A percentile compares a stretch with the other conserved stretches of the same genome.
Evolutionary conservation across 805 yeast genomes (phyloP).

Genomic region (Candida alai): DNA sequence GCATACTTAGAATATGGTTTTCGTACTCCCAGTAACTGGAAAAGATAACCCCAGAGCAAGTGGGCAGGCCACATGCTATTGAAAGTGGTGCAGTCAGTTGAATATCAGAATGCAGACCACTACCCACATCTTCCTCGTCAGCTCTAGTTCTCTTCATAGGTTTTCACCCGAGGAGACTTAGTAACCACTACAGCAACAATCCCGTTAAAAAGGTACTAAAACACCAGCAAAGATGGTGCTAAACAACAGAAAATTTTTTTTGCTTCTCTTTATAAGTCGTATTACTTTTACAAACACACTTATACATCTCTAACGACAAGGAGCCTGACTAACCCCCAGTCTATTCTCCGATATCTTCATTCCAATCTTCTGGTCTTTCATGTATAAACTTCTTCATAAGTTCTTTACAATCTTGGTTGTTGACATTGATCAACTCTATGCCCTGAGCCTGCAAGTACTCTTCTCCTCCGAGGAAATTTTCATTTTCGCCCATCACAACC

Average conservation of each 20-base stretch:
- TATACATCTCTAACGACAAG: no score
- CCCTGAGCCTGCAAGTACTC: slow-evolving; percentile 64
- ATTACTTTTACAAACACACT: background rate
- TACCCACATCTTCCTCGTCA: slow-evolving; percentile 1
- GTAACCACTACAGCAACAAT: no score
- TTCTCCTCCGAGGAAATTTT: slow-evolving; percentile 80
- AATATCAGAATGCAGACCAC: background rate
- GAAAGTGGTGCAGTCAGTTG: background rate
- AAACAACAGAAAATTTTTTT: no score
- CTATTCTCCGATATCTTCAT: slow-evolving; percentile 66
- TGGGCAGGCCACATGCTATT: slow-evolving; percentile 8
- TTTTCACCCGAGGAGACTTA: no score
- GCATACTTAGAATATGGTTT: slow-evolving; percentile 21
- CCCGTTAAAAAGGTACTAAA: no score
- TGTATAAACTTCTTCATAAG: slow-evolving; percentile 76
- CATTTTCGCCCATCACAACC: slow-evolving; percentile 86
- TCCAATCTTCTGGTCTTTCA: slow-evolving; percentile 77
- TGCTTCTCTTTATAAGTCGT: background rate
- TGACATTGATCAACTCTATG: slow-evolving; percentile 62
- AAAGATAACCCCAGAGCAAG: slow-evolving; percentile 9
- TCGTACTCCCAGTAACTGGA: slow-evolving; percentile 17
- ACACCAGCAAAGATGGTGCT: no score
- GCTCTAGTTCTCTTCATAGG: slow-evolving; percentile 8
- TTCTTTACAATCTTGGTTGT: slow-evolving; percentile 58
- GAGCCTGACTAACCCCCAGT: background rate